A percentile compares a stretch with the other conserved stretches of the same genome.
Evolutionary conservation across 306 rosid genomes (phyloP).

Genomic region (Vigna angularis): DNA sequence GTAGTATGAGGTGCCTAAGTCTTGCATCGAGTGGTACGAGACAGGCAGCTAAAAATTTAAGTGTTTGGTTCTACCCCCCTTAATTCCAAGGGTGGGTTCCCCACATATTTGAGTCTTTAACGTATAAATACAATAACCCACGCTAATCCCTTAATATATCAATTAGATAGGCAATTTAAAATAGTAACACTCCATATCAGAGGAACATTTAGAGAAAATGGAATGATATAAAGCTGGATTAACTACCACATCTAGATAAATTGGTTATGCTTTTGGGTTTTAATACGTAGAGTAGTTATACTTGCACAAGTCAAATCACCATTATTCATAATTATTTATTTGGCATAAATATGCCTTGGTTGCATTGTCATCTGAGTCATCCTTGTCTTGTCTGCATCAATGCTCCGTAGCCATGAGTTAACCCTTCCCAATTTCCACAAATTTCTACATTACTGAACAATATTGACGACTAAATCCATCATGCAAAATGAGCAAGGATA

Average conservation of each 20-base stretch:
- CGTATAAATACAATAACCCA: not conserved
- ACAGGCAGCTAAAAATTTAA: no score
- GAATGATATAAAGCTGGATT: not conserved
- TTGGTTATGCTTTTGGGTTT: not conserved
- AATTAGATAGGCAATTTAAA: not conserved
- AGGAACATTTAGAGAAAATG: not conserved
- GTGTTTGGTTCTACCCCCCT: no score
- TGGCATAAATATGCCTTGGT: not conserved
- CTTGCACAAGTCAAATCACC: not conserved
- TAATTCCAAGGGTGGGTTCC: no score
- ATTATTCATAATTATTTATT: not conserved
- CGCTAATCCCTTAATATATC: slow-evolving; percentile 6
- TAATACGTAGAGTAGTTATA: not conserved
- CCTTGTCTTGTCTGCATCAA: not conserved
- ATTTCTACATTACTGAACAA: slow-evolving; percentile 29
- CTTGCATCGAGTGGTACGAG: no score
- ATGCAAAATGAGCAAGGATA: slow-evolving; percentile 17
- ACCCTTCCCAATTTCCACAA: not conserved
- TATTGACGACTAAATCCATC: slow-evolving; percentile 2
- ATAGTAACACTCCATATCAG: not conserved
- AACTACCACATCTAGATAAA: not conserved
- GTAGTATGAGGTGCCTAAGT: no score
- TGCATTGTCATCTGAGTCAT: not conserved
- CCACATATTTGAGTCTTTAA: no score
- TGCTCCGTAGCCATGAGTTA: not conserved